Conservation (phyloP, 2,329 filamentous ascomycete genomes). For the Aspergillus ochraceus region DNA sequence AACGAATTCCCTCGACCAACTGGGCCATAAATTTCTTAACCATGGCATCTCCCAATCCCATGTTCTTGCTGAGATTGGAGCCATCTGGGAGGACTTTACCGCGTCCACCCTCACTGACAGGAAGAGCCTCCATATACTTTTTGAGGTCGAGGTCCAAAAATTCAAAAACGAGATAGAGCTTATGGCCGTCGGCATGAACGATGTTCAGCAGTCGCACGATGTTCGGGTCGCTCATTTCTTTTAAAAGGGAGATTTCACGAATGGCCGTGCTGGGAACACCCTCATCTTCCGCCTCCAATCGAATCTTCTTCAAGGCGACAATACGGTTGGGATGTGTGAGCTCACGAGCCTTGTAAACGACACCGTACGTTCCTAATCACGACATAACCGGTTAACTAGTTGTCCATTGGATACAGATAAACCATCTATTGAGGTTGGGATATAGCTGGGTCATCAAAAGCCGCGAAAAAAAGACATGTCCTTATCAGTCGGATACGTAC, state of each 20-base stretch:
- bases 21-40: slow-evolving; percentile 93
- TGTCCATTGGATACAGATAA: neutral
- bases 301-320: slow-evolving; percentile 92
- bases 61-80: slow-evolving; percentile 61
- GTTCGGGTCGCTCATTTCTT: slow-evolving; percentile 91
- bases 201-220: slow-evolving; percentile 89
- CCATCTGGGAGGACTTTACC: slow-evolving; percentile 84
- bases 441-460: neutral
- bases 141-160: slow-evolving; percentile 90
- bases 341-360: slow-evolving; percentile 92
- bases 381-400: neutral
- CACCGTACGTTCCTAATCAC: slow-evolving; percentile 78
- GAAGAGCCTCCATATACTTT: slow-evolving; percentile 93
- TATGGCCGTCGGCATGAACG: slow-evolving; percentile 90
- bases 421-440: neutral
- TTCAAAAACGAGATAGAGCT: slow-evolving; percentile 90
- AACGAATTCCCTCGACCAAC: slow-evolving; percentile 77
- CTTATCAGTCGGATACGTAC: slow-evolving; percentile 50
- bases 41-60: slow-evolving; percentile 76
- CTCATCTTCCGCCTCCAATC: slow-evolving; percentile 91
- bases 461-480: neutral
- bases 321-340: slow-evolving; percentile 79
- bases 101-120: slow-evolving; percentile 78
- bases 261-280: slow-evolving; percentile 91
- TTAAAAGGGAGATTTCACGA: slow-evolving; percentile 88